phyloP scores from a whole-genome alignment of 179 eudicot species.

The Drosera spatulata region DNA sequence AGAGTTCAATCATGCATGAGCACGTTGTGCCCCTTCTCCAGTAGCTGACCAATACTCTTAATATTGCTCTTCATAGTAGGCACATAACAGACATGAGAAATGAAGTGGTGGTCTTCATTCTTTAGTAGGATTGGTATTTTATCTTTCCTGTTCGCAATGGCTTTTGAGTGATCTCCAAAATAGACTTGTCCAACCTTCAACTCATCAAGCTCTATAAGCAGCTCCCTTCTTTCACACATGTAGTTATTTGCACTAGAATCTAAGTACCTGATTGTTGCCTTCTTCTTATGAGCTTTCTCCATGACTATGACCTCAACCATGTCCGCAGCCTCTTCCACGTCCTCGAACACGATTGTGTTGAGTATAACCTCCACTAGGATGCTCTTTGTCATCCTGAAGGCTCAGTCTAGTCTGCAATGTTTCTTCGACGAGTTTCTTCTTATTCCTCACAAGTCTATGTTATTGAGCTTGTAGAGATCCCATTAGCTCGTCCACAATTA shows the following conservation, averaged over 20 bases:
- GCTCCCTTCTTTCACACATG: not conserved
- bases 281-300: too few relatives aligned
- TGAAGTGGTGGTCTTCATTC: slow-evolving; percentile 2
- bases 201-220: not conserved
- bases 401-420: too few relatives aligned
- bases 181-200: not conserved
- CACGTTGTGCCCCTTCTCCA: slow-evolving; percentile 2
- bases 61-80: slow-evolving; percentile 1
- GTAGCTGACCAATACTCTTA: not conserved
- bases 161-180: slow-evolving; percentile 2
- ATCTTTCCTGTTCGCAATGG: not conserved
- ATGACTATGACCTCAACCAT: not conserved
- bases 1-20: not conserved
- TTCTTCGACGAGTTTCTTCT: not conserved
- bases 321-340: not conserved
- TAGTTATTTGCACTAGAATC: not conserved
- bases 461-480: not conserved
- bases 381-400: too few relatives aligned
- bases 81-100: slow-evolving; percentile 2
- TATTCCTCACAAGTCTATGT: not conserved
- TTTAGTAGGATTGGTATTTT: not conserved
- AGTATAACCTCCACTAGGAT: not conserved
- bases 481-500: not conserved
- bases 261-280: too few relatives aligned
- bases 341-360: not conserved